These are phyloP conservation scores for Gremmenia infestans DNA, from an alignment of 2,329 filamentous ascomycete species.

Conservation along the genomic window DNA sequence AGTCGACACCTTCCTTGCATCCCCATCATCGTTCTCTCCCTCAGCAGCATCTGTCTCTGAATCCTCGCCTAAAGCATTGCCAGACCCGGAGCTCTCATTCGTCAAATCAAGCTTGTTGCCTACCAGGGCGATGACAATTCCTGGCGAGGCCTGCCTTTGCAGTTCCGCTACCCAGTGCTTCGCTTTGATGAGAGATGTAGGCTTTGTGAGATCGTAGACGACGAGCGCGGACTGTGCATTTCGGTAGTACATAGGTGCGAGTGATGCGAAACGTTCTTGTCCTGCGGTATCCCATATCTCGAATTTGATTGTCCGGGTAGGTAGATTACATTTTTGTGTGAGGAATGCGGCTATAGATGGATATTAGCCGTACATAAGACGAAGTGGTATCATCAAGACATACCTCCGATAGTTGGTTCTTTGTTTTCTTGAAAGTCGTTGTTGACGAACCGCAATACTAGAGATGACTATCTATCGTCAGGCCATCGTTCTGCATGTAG, in stretches of 20 bases:
- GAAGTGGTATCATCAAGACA: slow-evolving; percentile 22
- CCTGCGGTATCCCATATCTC: slow-evolving; percentile 98
- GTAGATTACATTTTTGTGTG: slow-evolving; percentile 97
- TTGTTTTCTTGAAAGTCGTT: slow-evolving; percentile 99
- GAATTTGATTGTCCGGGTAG: slow-evolving; percentile 85
- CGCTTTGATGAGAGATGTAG: slow-evolving; percentile 89
- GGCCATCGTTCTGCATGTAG: not conserved
- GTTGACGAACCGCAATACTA: slow-evolving; percentile 97
- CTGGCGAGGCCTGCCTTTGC: slow-evolving; percentile 90
- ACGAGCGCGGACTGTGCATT: slow-evolving; percentile 97
- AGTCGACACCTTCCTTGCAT: slow-evolving; percentile 84
- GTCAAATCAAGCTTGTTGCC: slow-evolving; percentile 95
- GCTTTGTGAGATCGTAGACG: slow-evolving; percentile 97
- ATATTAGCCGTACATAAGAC: slow-evolving; percentile 7
- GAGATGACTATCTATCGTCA: slow-evolving; percentile 64
- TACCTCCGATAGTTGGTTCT: slow-evolving; percentile 97
- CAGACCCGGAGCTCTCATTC: slow-evolving; percentile 46
- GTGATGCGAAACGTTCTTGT: slow-evolving; percentile 92
- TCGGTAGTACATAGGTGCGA: slow-evolving; percentile 99
- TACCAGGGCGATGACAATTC: slow-evolving; percentile 94
- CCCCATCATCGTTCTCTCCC: slow-evolving; percentile 59
- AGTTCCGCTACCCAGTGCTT: slow-evolving; percentile 99
- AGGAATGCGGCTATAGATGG: slow-evolving; percentile 75
- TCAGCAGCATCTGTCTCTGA: slow-evolving; percentile 40
- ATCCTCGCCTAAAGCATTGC: slow-evolving; percentile 45